Conservation (phyloP, 2,329 filamentous ascomycete species). For the Lasiodiplodia gonubiensis region DNA sequence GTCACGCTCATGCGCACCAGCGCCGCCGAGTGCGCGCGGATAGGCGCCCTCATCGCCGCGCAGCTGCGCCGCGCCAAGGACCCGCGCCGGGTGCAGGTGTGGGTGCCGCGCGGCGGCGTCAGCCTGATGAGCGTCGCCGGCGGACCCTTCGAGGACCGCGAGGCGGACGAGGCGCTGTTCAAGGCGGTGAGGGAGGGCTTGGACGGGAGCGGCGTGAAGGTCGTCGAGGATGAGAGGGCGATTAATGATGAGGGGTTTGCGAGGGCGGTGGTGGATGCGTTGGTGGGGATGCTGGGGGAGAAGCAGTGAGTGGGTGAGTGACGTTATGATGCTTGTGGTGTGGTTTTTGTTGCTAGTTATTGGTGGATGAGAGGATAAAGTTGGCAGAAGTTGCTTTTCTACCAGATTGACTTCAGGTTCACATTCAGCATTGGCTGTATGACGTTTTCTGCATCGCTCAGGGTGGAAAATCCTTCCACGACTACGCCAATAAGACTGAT, state of each 20-base stretch:
- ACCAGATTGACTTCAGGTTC: too few species aligned
- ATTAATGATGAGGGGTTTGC: constrained; percentile 64
- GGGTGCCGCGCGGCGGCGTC: constrained; percentile 65
- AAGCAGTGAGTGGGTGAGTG: neutral
- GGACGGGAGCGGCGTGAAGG: constrained; percentile 53
- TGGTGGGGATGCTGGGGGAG: constrained; percentile 43
- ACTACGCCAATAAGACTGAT: too few species aligned
- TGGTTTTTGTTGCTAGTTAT: neutral
- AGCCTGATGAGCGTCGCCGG: constrained; percentile 64
- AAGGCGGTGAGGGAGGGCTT: constrained; percentile 57
- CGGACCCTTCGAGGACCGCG: constrained; percentile 59
- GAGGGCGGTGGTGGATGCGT: constrained; percentile 51
- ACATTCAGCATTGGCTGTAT: too few species aligned
- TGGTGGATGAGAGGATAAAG: neutral
- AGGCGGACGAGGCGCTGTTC: constrained; percentile 57
- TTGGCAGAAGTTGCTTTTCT: too few species aligned
- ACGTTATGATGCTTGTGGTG: neutral
- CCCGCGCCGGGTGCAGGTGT: constrained; percentile 58
- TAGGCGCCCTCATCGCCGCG: constrained; percentile 62
- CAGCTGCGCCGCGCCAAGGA: constrained; percentile 55
- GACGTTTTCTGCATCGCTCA: too few species aligned
- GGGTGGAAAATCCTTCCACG: too few species aligned
- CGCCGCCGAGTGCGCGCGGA: constrained; percentile 58
- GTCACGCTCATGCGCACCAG: constrained; percentile 71
- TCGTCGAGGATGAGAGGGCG: constrained; percentile 57